Evolutionary conservation across 2,329 filamentous ascomycete genomes (phyloP), one percentile per base, ranked within the genome.

Genomic region (Aspergillus flavus): DNA sequence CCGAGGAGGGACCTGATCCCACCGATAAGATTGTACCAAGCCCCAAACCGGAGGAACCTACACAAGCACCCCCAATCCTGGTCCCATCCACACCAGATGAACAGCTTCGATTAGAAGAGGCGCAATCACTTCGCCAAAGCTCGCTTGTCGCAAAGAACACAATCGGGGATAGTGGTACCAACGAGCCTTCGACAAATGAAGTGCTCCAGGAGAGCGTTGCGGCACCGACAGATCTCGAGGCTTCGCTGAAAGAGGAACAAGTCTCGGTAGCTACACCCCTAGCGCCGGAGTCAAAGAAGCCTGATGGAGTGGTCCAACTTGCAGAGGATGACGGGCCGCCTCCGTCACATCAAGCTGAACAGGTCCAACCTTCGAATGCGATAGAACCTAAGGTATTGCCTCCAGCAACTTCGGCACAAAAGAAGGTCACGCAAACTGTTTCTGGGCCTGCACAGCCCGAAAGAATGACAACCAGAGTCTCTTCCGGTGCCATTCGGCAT

Each of bases 381-480:
- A 26, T 59, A 41, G 45, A 52, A 19, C 28, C 56, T 10, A 69
- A 70, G 41, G 63, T 62, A 28, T 41, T 60, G 6, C 34, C 66
- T 9, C 58, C 61, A 46, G 59, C 64, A 16, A 65, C 67, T 45
- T 68, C 71, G 10, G 64, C 64, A 45, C 67, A 71, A n/a, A 74
- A 72, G 58, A 74, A 78, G 28, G 67, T 61, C 16, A 69, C 69
- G 4, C 67, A 71, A 10, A 55, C 69, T 9, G 64, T 36, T 26
- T 16, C 63, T 7, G 68, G 69, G 41, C 65, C 67, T 60, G 77
- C 81, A 32, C 73, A 78, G 50, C 71, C 78, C 5, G 84, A 85
- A 68, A 84, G 88, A 34, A 90, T 90, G 79, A 89, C 88, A 12
- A 92, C 89, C 1, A 80, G 89, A 68, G 87, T 91, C 26, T 87